These are phyloP conservation scores for Diaporthe sp. DNA, from an alignment of 2,329 filamentous ascomycete genomes.

Conservation along the genomic window DNA sequence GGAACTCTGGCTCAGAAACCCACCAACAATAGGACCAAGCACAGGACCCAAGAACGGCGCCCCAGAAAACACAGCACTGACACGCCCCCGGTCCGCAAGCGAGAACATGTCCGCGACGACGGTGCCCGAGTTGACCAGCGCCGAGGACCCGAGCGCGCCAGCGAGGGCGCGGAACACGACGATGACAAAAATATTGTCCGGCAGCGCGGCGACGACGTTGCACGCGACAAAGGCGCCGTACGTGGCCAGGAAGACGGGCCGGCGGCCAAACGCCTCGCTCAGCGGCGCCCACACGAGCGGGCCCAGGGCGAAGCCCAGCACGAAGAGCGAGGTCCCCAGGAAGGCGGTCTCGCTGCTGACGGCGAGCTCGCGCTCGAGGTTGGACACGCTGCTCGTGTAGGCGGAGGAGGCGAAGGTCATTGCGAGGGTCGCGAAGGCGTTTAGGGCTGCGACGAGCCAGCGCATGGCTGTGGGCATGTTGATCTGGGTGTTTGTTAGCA, in stretches of 20 bases:
- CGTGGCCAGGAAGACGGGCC: conserved; percentile 36
- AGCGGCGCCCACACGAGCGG: conserved; percentile 72
- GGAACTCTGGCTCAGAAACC: conserved; percentile 49
- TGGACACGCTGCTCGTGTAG: conserved; percentile 56
- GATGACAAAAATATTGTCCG: conserved; percentile 35
- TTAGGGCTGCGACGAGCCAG: conserved; percentile 49
- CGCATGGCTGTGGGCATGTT: conserved; percentile 53
- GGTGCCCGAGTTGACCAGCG: conserved; percentile 64
- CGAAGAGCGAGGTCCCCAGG: conserved; percentile 67
- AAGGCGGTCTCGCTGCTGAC: conserved; percentile 59
- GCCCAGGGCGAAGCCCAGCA: conserved; percentile 69
- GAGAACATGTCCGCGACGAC: conserved; percentile 73
- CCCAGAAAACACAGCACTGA: conserved; percentile 56
- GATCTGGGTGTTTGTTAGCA: neutral
- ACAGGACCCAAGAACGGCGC: conserved; percentile 48
- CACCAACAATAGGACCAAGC: conserved; percentile 50
- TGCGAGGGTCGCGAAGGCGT: conserved; percentile 43
- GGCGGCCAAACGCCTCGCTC: conserved; percentile 67
- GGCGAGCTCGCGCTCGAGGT: conserved; percentile 58
- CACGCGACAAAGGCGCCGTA: conserved; percentile 36
- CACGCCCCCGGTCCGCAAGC: conserved; percentile 62
- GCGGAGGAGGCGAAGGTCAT: conserved; percentile 67
- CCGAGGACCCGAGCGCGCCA: conserved; percentile 41
- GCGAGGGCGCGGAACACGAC: conserved; percentile 34
- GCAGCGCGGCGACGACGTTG: conserved; percentile 33